Evolutionary conservation across 2,329 filamentous ascomycete genomes (phyloP).

Genomic region (Aspergillus sp.): DNA sequence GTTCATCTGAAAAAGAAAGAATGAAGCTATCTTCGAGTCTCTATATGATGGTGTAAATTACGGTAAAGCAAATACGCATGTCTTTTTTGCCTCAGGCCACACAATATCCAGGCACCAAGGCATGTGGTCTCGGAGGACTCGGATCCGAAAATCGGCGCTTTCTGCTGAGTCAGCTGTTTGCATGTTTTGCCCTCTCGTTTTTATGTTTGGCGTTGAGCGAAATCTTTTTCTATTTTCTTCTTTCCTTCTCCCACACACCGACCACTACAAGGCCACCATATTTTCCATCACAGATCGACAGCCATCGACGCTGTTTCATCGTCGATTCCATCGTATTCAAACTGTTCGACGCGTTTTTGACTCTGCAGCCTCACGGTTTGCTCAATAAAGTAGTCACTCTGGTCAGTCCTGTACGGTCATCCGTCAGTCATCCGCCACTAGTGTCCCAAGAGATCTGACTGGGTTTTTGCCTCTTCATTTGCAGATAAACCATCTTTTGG

Average conservation of each 20-base stretch:
- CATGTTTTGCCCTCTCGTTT: not conserved
- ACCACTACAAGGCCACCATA: not conserved
- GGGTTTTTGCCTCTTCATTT: conserved; percentile 3
- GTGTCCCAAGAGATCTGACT: conserved; percentile 10
- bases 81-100: too few relatives aligned
- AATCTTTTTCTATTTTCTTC: not conserved
- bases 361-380: conserved; percentile 6
- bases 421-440: conserved; percentile 1
- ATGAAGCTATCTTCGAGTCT: too few relatives aligned
- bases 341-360: conserved; percentile 6
- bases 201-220: not conserved
- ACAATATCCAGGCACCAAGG: conserved; percentile 2
- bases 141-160: conserved; percentile 1
- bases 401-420: conserved; percentile 13
- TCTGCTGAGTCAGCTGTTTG: conserved; percentile 7
- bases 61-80: too few relatives aligned
- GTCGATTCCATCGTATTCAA: conserved; percentile 3
- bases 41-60: too few relatives aligned
- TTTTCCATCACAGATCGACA: not conserved
- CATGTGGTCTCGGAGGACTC: conserved; percentile 3
- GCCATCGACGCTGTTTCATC: conserved; percentile 10
- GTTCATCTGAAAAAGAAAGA: too few relatives aligned
- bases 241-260: not conserved
- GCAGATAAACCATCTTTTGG: conserved; percentile 26
- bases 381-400: conserved; percentile 6